phyloP scores from a whole-genome alignment of 345 rosid genomes.

The Heritiera littoralis region DNA sequence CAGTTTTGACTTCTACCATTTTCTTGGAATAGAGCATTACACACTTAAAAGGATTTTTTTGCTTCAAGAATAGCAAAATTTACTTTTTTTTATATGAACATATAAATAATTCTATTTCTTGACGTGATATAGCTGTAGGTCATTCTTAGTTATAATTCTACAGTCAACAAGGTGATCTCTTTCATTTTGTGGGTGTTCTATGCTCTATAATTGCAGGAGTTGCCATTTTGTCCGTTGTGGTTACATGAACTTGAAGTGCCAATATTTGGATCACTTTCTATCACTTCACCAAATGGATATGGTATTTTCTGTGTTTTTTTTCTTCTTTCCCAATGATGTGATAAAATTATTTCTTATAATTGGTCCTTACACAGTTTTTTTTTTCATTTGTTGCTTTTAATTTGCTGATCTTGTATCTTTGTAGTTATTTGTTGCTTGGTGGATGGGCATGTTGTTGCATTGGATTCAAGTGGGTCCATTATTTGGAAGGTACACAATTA shows the following conservation, averaged over 20 bases:
- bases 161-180: not conserved
- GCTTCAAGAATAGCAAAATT: not conserved
- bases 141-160: not conserved
- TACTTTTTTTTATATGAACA: not conserved
- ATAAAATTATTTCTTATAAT: not conserved
- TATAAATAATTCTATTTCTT: not conserved
- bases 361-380: not conserved
- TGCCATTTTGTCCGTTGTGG: constrained; percentile 73
- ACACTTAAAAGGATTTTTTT: not conserved
- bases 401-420: constrained; percentile 16
- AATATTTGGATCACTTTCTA: constrained; percentile 73
- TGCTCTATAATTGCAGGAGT: constrained; percentile 49
- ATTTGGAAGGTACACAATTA: constrained; percentile 68
- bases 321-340: not conserved
- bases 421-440: constrained; percentile 94
- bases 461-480: constrained; percentile 59
- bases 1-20: constrained; percentile 9
- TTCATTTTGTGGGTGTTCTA: not conserved
- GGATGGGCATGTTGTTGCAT: constrained; percentile 69
- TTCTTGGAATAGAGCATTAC: constrained; percentile 6
- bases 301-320: constrained; percentile 35
- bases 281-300: constrained; percentile 48
- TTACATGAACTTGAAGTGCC: constrained; percentile 68
- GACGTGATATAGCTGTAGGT: not conserved
- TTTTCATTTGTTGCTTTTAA: not conserved